Conservation (phyloP, 2,329 filamentous ascomycete species). For the Alternaria incomplexa region DNA sequence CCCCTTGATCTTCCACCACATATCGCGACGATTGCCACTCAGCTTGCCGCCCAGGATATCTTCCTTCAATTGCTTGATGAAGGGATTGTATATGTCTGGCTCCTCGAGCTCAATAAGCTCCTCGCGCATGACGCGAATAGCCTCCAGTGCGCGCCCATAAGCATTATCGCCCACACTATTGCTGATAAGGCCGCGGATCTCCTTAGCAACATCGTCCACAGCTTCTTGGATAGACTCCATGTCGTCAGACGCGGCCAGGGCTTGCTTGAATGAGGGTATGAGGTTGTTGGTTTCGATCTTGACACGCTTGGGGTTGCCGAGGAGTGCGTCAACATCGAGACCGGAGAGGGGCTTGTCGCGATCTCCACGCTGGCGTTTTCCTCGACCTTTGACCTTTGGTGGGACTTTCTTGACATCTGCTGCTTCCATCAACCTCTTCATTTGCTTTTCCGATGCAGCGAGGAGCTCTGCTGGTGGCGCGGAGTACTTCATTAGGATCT, state of each 20-base stretch:
- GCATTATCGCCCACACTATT: slow-evolving; percentile 76
- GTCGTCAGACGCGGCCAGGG: slow-evolving; percentile 67
- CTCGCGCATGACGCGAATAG: slow-evolving; percentile 77
- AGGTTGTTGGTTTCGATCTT: slow-evolving; percentile 74
- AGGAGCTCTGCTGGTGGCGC: slow-evolving; percentile 72
- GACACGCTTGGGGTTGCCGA: slow-evolving; percentile 65
- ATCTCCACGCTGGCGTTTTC: slow-evolving; percentile 66
- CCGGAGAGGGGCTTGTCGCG: slow-evolving; percentile 84
- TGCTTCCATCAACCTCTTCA: slow-evolving; percentile 69
- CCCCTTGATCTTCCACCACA: slow-evolving; percentile 78
- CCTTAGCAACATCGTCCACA: slow-evolving; percentile 73
- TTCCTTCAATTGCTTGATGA: slow-evolving; percentile 73
- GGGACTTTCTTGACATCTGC: slow-evolving; percentile 86
- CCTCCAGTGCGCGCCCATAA: slow-evolving; percentile 78
- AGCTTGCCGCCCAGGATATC: slow-evolving; percentile 72
- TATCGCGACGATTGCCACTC: slow-evolving; percentile 77
- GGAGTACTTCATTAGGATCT: slow-evolving; percentile 71
- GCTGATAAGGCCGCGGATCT: slow-evolving; percentile 72
- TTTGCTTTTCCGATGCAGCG: slow-evolving; percentile 60
- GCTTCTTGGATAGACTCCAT: slow-evolving; percentile 69
- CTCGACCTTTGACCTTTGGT: slow-evolving; percentile 75
- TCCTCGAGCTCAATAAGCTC: slow-evolving; percentile 78
- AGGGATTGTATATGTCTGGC: slow-evolving; percentile 76
- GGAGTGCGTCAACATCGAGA: slow-evolving; percentile 81
- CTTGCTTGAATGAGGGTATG: slow-evolving; percentile 88